Percentiles rank a stretch among this genome's conserved stretches.
phyloP scores from a whole-genome alignment of 2,329 filamentous ascomycete genomes.

The Aureobasidium sp. region DNA sequence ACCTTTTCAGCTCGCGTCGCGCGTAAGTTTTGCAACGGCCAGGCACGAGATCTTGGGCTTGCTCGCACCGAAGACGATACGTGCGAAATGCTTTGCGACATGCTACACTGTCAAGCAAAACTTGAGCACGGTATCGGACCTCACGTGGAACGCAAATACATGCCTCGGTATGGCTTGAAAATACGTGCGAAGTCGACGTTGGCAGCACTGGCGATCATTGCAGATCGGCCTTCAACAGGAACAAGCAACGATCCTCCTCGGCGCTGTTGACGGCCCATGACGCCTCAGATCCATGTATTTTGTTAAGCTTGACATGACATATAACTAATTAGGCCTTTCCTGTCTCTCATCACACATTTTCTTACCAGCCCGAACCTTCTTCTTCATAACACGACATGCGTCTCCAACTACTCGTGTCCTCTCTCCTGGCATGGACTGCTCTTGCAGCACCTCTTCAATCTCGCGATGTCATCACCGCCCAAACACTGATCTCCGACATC shows the following conservation, averaged over 20 bases:
- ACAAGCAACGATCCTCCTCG: not conserved
- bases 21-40: not conserved
- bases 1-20: not conserved
- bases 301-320: not conserved
- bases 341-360: not conserved
- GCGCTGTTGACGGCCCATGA: not conserved
- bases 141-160: not conserved
- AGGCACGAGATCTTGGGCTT: not conserved
- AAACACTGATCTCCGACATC: constrained; percentile 20
- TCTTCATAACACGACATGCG: not conserved
- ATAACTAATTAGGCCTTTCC: not conserved
- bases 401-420: not conserved
- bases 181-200: not conserved
- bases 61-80: not conserved
- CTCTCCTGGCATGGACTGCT: not conserved
- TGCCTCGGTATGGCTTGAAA: not conserved
- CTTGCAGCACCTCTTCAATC: not conserved
- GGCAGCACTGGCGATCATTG: not conserved
- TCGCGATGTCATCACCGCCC: constrained; percentile 19
- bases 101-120: not conserved
- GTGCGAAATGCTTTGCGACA: not conserved
- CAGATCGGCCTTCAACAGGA: not conserved
- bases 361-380: not conserved
- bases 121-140: not conserved
- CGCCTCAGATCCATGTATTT: not conserved